A percentile compares a stretch with the other conserved stretches of the same genome.
Evolutionary conservation across 306 rosid species (phyloP).

Genomic region (Morella rubra): DNA sequence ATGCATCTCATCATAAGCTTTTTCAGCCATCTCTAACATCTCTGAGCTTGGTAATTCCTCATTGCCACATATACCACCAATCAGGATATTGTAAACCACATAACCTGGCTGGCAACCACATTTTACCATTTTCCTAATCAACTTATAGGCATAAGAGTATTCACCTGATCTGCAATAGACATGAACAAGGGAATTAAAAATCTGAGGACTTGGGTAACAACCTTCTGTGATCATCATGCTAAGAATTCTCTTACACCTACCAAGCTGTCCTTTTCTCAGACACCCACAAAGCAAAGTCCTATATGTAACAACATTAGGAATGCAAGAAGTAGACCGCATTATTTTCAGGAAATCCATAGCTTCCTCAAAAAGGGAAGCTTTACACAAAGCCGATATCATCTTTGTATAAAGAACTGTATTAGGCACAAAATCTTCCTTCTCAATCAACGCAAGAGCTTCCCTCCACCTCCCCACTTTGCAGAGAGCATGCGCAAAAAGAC

Average conservation of each 20-base stretch:
- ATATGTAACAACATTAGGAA: conserved; percentile 71
- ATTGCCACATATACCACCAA: conserved; percentile 62
- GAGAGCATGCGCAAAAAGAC: conserved; percentile 58
- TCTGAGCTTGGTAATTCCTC: conserved; percentile 51
- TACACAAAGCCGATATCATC: conserved; percentile 81
- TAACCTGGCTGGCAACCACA: conserved; percentile 73
- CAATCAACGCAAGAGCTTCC: conserved; percentile 61
- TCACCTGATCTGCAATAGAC: conserved; percentile 66
- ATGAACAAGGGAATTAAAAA: conserved; percentile 76
- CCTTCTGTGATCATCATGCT: conserved; percentile 83
- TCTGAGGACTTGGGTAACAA: conserved; percentile 69
- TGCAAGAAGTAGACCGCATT: conserved; percentile 72
- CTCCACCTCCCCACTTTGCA: conserved; percentile 65
- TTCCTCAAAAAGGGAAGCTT: conserved; percentile 78
- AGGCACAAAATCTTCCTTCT: conserved; percentile 56
- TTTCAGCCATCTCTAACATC: conserved; percentile 66
- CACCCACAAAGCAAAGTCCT: conserved; percentile 73
- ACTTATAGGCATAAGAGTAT: conserved; percentile 68
- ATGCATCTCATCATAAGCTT: conserved; percentile 75
- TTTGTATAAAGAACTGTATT: conserved; percentile 60
- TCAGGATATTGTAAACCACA: conserved; percentile 67
- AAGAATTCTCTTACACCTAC: conserved; percentile 83
- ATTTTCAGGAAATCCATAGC: conserved; percentile 65
- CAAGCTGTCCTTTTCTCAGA: conserved; percentile 64
- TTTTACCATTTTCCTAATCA: conserved; percentile 63